Percentiles rank a stretch among this genome's conserved stretches.
These are phyloP conservation scores for Nothophytophthora sp. DNA, from an alignment of 352 stramenopile genomes.

Conservation along the genomic window DNA sequence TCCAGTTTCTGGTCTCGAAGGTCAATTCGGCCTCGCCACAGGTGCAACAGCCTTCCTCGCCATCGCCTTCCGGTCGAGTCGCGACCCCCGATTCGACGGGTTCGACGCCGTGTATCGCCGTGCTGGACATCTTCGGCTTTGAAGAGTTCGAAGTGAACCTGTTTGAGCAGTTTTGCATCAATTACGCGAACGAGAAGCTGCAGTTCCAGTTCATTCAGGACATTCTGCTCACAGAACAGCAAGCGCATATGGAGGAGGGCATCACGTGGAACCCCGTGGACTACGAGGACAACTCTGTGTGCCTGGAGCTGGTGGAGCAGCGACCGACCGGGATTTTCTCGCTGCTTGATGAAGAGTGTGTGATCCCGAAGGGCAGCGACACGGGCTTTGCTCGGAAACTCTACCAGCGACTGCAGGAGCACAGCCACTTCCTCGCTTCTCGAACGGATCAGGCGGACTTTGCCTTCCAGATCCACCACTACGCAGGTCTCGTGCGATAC, in stretches of 20 bases:
- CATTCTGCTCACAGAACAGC: constrained; percentile 74
- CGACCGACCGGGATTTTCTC: constrained; percentile 77
- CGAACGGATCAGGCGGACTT: constrained; percentile 70
- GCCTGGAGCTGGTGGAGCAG: constrained; percentile 86
- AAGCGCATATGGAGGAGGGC: constrained; percentile 76
- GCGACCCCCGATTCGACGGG: constrained; percentile 15
- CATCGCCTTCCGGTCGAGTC: constrained; percentile 7
- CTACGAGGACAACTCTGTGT: constrained; percentile 74
- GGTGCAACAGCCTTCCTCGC: constrained; percentile 8
- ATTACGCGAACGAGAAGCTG: constrained; percentile 82
- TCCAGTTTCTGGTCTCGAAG: constrained; percentile 81
- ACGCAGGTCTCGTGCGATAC: constrained; percentile 80
- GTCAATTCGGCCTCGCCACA: constrained; percentile 62
- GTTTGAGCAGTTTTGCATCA: constrained; percentile 85
- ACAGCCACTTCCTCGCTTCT: constrained; percentile 61
- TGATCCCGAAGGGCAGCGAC: constrained; percentile 82
- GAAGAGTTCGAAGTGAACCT: constrained; percentile 87
- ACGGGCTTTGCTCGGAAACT: constrained; percentile 73
- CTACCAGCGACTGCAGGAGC: constrained; percentile 62
- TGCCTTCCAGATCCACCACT: constrained; percentile 82
- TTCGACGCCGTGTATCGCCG: constrained; percentile 58
- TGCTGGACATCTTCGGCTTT: constrained; percentile 93
- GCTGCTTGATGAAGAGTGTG: constrained; percentile 85
- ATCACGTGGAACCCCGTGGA: constrained; percentile 68
- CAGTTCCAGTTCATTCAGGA: constrained; percentile 87